Percentiles rank a stretch among this genome's conserved stretches.
phyloP scores from a whole-genome alignment of 768 basidiomycete genomes.

The Pseudohyphozyma bogoriensis region DNA sequence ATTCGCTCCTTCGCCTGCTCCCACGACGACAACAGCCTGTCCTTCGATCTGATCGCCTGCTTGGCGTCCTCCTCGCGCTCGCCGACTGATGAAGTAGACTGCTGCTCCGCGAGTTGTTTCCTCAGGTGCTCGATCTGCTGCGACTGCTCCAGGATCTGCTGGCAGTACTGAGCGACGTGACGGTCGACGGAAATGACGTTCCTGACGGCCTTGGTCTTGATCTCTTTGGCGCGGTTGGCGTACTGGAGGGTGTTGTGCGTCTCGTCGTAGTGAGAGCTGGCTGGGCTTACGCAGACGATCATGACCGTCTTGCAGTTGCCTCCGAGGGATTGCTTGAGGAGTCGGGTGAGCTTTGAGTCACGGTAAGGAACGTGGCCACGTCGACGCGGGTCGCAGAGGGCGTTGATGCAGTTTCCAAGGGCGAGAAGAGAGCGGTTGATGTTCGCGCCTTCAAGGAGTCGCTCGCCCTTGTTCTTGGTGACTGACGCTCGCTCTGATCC shows the following conservation, averaged over 20 bases:
- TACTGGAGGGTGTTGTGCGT: conserved; percentile 97
- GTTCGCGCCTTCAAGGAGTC: conserved; percentile 97
- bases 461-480: conserved; percentile 91
- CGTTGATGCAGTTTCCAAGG: conserved; percentile 96
- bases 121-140: conserved; percentile 75
- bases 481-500: conserved; percentile 95
- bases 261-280: conserved; percentile 91
- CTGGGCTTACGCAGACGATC: conserved; percentile 96
- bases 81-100: conserved; percentile 52
- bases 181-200: conserved; percentile 92
- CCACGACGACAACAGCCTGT: conserved; percentile 10
- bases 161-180: conserved; percentile 89
- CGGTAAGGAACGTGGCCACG: conserved; percentile 85
- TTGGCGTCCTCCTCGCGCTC: conserved; percentile 27
- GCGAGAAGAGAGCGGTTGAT: conserved; percentile 98
- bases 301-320: conserved; percentile 99
- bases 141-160: conserved; percentile 82
- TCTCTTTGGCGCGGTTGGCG: conserved; percentile 94
- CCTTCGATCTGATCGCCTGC: not conserved
- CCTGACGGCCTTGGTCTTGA: conserved; percentile 91
- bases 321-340: conserved; percentile 94
- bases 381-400: conserved; percentile 81
- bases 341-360: conserved; percentile 93
- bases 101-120: conserved; percentile 61
- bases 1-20: conserved; percentile 6